A percentile compares a stretch with the other conserved stretches of the same genome.
phyloP scores from a whole-genome alignment of 2,329 filamentous ascomycete genomes.

The Diaporthe helianthi region DNA sequence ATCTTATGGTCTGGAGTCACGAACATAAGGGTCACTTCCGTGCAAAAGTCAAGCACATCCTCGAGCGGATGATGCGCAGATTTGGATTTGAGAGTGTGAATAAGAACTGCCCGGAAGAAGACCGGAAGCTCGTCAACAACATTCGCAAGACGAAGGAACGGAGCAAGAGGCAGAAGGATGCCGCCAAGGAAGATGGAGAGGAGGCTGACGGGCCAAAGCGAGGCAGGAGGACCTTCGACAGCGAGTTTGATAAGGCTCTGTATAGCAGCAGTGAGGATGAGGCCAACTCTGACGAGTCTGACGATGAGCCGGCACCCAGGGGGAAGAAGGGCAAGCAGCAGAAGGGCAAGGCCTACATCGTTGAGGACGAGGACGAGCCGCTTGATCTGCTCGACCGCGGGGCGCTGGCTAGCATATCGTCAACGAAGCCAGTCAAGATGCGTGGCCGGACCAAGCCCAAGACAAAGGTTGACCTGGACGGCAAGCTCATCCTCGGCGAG shows the following conservation, averaged over 20 bases:
- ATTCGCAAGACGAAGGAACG: conserved; percentile 95
- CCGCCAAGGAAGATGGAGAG: conserved; percentile 62
- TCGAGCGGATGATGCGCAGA: conserved; percentile 90
- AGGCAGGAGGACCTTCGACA: conserved; percentile 72
- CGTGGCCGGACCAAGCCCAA: conserved; percentile 67
- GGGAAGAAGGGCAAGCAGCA: conserved; percentile 61
- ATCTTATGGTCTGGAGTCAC: conserved; percentile 94
- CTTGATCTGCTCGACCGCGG: conserved; percentile 90
- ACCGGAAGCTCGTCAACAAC: conserved; percentile 89
- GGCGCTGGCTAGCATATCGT: conserved; percentile 91
- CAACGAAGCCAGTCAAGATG: conserved; percentile 78
- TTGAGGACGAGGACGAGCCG: conserved; percentile 93
- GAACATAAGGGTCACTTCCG: conserved; percentile 98
- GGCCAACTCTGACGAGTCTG: conserved; percentile 63
- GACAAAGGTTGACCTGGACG: conserved; percentile 76
- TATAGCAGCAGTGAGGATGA: conserved; percentile 76
- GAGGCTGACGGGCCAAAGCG: conserved; percentile 63
- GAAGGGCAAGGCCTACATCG: conserved; percentile 80
- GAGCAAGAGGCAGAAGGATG: conserved; percentile 86
- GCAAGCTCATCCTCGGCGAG: conserved; percentile 78
- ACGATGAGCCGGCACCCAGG: conserved; percentile 45
- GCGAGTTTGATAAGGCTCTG: conserved; percentile 94
- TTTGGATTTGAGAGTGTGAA: conserved; percentile 87
- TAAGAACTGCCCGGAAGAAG: conserved; percentile 80
- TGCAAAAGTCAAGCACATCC: conserved; percentile 96